These are phyloP conservation scores for Dentipellis fragilis DNA, from an alignment of 768 basidiomycete genomes.

Conservation along the genomic window DNA sequence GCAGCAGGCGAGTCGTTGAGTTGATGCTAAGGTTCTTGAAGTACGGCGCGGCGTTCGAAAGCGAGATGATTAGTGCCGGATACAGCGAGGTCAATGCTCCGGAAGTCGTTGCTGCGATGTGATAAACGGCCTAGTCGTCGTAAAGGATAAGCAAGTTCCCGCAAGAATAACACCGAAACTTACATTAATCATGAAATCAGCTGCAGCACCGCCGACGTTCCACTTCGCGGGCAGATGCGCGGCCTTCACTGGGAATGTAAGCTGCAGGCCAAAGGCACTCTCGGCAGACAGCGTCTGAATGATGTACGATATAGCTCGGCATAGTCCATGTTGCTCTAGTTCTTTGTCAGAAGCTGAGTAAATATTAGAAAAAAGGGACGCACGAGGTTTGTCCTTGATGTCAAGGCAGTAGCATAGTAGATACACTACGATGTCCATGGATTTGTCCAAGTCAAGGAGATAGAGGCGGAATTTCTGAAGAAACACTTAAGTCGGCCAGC, in stretches of 20 bases:
- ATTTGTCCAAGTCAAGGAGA: conserved; percentile 71
- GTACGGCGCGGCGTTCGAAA: conserved; percentile 84
- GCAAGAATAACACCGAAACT: conserved; percentile 14
- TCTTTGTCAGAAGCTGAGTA: conserved; percentile 1
- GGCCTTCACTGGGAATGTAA: conserved; percentile 50
- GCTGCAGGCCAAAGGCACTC: conserved; percentile 58
- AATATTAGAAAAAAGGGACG: conserved; percentile 17
- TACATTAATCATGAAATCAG: conserved; percentile 85
- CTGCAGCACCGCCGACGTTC: conserved; percentile 60
- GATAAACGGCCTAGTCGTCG: conserved; percentile 64
- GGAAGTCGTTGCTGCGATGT: conserved; percentile 81
- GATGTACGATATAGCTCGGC: conserved; percentile 84
- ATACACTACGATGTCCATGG: conserved; percentile 67
- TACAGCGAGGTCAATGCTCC: conserved; percentile 77
- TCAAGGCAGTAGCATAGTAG: conserved; percentile 77
- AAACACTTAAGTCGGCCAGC: conserved; percentile 1
- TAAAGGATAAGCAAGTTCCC: conserved; percentile 5
- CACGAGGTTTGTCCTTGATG: conserved; percentile 90
- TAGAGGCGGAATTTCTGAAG: conserved; percentile 83
- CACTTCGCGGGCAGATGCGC: conserved; percentile 68
- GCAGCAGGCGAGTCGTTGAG: conserved; percentile 74
- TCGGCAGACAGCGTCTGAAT: conserved; percentile 88
- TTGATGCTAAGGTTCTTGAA: conserved; percentile 73
- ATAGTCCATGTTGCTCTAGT: conserved; percentile 83
- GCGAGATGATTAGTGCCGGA: conserved; percentile 83